Evolutionary conservation across 768 basidiomycete genomes (phyloP), one percentile per base, ranked within the genome.

Genomic region (Sarcomyxa edulis): DNA sequence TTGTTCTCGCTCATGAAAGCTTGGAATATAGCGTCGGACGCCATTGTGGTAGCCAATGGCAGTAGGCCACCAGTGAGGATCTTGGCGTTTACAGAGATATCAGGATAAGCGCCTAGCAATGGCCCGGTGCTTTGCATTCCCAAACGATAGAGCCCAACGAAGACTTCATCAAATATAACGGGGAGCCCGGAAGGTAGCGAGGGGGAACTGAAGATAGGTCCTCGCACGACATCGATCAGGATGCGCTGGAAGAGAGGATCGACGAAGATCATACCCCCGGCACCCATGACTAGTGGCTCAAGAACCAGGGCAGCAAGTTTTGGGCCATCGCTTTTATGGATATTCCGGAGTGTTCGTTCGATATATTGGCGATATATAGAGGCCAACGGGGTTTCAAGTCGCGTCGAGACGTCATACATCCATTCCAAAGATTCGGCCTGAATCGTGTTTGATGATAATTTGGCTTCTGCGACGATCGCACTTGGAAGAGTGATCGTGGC

Each of bases 211-310:
- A 65, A 48, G 9, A 56, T 56, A 22, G 53, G 51, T 18, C 69
- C 59, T 42, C 95, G 81, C 5, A 89, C 86, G 3, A 78, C 72
- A 49, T 96, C 91, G 27, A 97, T 65, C 47, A 98, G 59, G 21
- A 92, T 67, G 19, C 89, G 76, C 56, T 98, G 95, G 71, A 95
- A 97, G 29, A 98, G 78, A 7, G 95, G 95, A 55, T 98, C 95
- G 18, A 97, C 90, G 52, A 97, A 97, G 21, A 92, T 69, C 95
- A 97, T 97, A 0, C 95, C 95, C 1, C 90, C 95, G 0, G 95
- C 93, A 10, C 95, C 95, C 75, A 98, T 86, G 18, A 93, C 75
- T 16, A 94, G 70, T 0, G 95, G 95, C 55, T 98, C 95, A 20
- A 98, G 64, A 5, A 98, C 80, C 12, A 97, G 69, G 0, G 90